Evolutionary conservation across 1,284 basidiomycete genomes (phyloP), one percentile per base, ranked within the genome.

Genomic region (Schizophyllum commune): DNA sequence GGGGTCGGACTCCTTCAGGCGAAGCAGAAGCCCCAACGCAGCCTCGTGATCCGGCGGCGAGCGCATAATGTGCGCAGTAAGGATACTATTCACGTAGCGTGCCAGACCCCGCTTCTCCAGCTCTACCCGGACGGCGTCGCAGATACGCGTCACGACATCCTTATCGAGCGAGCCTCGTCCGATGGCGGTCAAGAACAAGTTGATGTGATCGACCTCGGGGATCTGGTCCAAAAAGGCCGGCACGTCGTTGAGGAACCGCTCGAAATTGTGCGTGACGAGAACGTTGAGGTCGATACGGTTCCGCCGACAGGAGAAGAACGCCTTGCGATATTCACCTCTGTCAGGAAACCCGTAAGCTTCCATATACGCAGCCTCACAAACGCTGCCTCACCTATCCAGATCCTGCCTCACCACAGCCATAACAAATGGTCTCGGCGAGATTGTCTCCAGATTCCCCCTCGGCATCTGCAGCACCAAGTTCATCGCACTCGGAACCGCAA

Each of bases 381-480:
- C 47, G 63, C 58, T 34, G 32, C 76, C 89, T 65, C 68, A 95
- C 94, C 71, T 75, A 57, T 88, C 79, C 11, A 96, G 78, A 69
- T 94, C 90, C 57, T 83, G 77, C 59, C 82, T 80, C 1, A 96
- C 88, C 2, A 92, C 87, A 58, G 89, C 83, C 74, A 98, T 85
- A 2, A 98, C 95, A 63, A 99, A 77, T 1, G 96, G 91, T 34
- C 97, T 80, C 1, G 97, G 97, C 68, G 90, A 93, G 61, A 99
- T 89, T 0, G 94, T 98, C 77, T 99, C 97, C 60, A 99, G 72
- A 73, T 99, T 99, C 0, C 97, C 97, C 66, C 97, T 79, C 0
- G 96, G 97, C 95, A 99, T 99, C 76, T 99, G 97, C 13, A 99
- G 76, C 0, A 99, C 91, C 17, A 98, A 74, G 65, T 83, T 88